Evolutionary conservation across 2,329 filamentous ascomycete species (phyloP).

Genomic region (Cercospora citrullina): DNA sequence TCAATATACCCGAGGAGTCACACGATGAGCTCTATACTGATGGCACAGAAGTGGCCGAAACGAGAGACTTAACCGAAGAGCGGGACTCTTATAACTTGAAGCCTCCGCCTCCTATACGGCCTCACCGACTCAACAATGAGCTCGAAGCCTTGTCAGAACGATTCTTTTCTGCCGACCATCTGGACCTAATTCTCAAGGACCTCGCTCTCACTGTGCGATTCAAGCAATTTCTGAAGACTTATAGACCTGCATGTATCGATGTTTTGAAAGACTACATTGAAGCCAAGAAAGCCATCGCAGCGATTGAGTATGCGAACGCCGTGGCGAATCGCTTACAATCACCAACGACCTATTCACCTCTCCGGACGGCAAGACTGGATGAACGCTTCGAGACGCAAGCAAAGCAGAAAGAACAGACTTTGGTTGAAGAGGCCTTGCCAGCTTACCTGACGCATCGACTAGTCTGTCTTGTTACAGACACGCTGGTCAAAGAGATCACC

Average conservation of each 20-base stretch:
- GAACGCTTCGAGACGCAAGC: conserved; percentile 40
- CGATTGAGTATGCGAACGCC: conserved; percentile 49
- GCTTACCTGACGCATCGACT: conserved; percentile 46
- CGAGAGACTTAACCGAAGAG: conserved; percentile 23
- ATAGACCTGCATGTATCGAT: conserved; percentile 40
- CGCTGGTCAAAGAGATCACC: conserved; percentile 47
- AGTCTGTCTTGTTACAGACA: conserved; percentile 44
- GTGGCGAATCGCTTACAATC: conserved; percentile 40
- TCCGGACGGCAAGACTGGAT: conserved; percentile 41
- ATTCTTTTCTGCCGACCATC: conserved; percentile 47
- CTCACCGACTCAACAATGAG: conserved; percentile 28
- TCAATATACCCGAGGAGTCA: conserved; percentile 28
- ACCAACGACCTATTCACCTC: conserved; percentile 28
- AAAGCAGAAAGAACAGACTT: conserved; percentile 37
- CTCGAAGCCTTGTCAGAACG: conserved; percentile 42
- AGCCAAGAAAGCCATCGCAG: conserved; percentile 45
- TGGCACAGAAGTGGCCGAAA: conserved; percentile 24
- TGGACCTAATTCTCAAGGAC: conserved; percentile 45
- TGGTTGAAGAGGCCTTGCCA: conserved; percentile 46
- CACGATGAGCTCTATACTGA: conserved; percentile 27
- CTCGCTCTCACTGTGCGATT: conserved; percentile 40
- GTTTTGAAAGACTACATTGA: conserved; percentile 44
- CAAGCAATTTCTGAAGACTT: conserved; percentile 43
- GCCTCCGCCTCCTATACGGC: conserved; percentile 41
- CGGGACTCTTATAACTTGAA: conserved; percentile 43